Evolutionary conservation across 2,329 filamentous ascomycete genomes (phyloP).

Genomic region (Teratosphaeriaceae sp.): DNA sequence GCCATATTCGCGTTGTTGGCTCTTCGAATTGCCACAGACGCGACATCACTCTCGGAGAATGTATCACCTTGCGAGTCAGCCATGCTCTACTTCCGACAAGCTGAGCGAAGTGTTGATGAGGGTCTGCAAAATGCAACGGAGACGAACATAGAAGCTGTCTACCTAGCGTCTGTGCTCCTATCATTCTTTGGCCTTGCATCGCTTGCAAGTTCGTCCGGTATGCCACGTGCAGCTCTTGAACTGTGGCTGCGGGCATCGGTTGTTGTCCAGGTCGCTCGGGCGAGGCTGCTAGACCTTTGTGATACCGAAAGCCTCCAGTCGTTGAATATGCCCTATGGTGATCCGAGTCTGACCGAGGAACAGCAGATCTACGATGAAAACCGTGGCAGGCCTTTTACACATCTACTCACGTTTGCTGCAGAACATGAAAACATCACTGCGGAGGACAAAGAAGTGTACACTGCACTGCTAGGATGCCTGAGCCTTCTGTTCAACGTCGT

Average conservation of each 20-base stretch:
- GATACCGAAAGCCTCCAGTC: background rate
- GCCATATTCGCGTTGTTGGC: conserved; percentile 3
- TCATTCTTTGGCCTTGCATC: background rate
- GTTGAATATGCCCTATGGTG: background rate
- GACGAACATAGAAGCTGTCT: background rate
- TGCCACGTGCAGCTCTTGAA: background rate
- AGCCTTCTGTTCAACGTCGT: background rate
- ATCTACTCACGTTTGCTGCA: conserved; percentile 2
- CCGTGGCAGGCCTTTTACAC: conserved; percentile 1
- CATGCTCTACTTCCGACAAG: background rate
- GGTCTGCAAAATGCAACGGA: background rate
- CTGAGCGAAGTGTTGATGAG: background rate
- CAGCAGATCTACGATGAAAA: background rate
- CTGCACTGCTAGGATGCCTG: background rate
- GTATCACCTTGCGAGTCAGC: background rate
- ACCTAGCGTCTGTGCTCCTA: background rate
- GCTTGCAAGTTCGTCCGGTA: background rate
- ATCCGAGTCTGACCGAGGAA: background rate
- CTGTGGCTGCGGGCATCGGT: background rate
- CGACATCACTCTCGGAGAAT: background rate
- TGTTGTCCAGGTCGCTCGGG: background rate
- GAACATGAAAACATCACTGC: conserved; percentile 2
- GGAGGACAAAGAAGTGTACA: conserved; percentile 1
- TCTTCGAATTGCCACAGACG: background rate
- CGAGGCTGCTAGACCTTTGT: background rate